Conservation (phyloP, 768 basidiomycete species). For the Tephrocybe sp. region DNA sequence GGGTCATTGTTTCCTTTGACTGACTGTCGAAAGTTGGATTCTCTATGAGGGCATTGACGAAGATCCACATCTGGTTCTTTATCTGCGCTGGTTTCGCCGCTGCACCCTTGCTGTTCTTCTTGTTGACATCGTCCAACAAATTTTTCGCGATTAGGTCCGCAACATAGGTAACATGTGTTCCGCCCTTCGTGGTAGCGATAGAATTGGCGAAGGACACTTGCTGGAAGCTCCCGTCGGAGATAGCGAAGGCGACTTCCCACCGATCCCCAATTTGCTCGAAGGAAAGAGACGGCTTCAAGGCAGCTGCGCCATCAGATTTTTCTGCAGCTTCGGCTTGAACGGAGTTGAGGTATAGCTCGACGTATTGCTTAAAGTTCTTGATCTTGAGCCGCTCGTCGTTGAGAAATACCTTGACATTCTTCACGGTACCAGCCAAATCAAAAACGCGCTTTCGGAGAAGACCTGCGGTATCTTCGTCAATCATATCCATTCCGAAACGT, state of each 20-base stretch:
- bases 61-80: constrained; percentile 98
- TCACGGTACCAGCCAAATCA: constrained; percentile 95
- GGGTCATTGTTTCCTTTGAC: constrained; percentile 93
- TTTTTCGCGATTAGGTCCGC: constrained; percentile 89
- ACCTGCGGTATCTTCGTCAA: constrained; percentile 89
- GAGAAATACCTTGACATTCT: constrained; percentile 88
- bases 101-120: constrained; percentile 99
- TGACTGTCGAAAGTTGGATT: constrained; percentile 99
- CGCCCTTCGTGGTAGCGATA: constrained; percentile 95
- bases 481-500: constrained; percentile 87
- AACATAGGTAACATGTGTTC: constrained; percentile 84
- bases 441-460: constrained; percentile 92
- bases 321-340: constrained; percentile 68
- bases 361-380: constrained; percentile 96
- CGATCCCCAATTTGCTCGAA: constrained; percentile 78
- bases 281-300: constrained; percentile 72
- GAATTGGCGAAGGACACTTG: constrained; percentile 98
- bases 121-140: constrained; percentile 76
- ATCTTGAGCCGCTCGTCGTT: constrained; percentile 91
- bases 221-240: constrained; percentile 89
- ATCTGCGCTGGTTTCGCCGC: constrained; percentile 90
- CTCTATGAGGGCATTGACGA: constrained; percentile 93
- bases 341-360: constrained; percentile 87
- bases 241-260: constrained; percentile 95
- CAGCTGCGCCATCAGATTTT: constrained; percentile 74